Percentiles rank a stretch among this genome's conserved stretches.
phyloP scores from a whole-genome alignment of 108 stramenopile species.

The Tribonema minus region DNA sequence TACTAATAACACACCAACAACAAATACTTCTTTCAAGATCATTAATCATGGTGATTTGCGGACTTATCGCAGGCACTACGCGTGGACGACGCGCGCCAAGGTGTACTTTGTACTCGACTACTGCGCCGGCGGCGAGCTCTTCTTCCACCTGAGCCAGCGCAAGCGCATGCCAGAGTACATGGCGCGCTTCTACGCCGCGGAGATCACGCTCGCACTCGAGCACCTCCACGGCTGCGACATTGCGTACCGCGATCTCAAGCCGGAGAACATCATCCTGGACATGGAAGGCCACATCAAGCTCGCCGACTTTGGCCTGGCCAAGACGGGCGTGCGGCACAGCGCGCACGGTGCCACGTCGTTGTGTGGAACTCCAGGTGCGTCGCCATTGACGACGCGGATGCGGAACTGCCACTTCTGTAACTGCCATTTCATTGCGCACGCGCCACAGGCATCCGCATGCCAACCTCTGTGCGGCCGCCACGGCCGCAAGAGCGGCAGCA shows the following conservation, averaged over 20 bases:
- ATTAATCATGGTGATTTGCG: no score
- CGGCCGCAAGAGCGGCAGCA: no score
- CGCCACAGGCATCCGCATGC: no score
- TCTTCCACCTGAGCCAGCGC: constrained; percentile 51
- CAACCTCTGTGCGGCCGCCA: no score
- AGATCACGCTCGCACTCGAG: constrained; percentile 43
- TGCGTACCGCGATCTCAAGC: no score
- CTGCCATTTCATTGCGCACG: no score
- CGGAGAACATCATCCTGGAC: constrained; percentile 55
- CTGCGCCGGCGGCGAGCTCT: constrained; percentile 49
- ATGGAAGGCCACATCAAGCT: constrained; percentile 53
- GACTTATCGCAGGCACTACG: constrained; percentile 46
- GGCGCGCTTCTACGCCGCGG: constrained; percentile 50
- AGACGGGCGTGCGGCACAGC: constrained; percentile 51
- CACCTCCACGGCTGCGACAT: constrained; percentile 45
- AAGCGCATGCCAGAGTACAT: constrained; percentile 25
- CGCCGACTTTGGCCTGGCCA: constrained; percentile 61
- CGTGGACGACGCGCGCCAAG: constrained; percentile 49
- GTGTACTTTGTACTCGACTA: constrained; percentile 54
- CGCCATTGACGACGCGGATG: no score
- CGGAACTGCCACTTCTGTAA: no score
- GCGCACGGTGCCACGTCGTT: no score
- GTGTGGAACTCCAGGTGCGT: no score
- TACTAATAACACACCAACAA: no score
- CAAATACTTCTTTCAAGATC: no score